Percentiles rank a stretch among this genome's conserved stretches.
phyloP scores from a whole-genome alignment of 2,329 filamentous ascomycete species.

The Xylaria sp. region DNA sequence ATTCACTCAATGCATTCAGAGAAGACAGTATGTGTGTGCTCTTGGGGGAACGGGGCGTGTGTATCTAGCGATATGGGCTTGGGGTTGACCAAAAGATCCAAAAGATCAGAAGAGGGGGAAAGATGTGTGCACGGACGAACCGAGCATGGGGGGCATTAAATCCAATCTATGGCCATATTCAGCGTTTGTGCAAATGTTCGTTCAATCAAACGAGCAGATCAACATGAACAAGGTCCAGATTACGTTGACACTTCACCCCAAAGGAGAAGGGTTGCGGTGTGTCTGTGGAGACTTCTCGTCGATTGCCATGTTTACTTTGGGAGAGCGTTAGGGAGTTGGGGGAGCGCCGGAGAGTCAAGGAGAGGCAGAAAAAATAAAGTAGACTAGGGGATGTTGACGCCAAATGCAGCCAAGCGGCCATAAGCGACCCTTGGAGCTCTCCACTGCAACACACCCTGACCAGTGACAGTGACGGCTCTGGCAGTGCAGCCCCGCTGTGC shows the following conservation, averaged over 20 bases:
- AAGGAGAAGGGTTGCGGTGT: conserved; percentile 23
- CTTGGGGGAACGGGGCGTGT: background rate
- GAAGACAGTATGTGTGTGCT: background rate
- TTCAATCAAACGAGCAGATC: conserved; percentile 8
- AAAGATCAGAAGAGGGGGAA: background rate
- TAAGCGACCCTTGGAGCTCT: conserved; percentile 1
- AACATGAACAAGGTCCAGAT: conserved; percentile 14
- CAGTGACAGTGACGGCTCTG: conserved; percentile 22
- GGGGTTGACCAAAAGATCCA: background rate
- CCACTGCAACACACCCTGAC: conserved; percentile 5
- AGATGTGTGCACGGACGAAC: conserved; percentile 11
- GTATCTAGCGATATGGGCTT: background rate
- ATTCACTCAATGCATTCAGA: background rate
- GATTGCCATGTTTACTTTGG: conserved; percentile 22
- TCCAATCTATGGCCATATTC: background rate
- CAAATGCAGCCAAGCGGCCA: conserved; percentile 9
- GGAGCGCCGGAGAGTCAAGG: too few species aligned
- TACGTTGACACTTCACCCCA: conserved; percentile 12
- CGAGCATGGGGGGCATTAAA: background rate
- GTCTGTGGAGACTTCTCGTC: background rate
- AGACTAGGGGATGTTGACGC: conserved; percentile 20
- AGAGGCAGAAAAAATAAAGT: conserved; percentile 19
- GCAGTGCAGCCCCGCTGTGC: conserved; percentile 3
- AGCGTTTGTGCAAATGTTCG: background rate
- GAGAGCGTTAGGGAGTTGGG: too few species aligned